phyloP scores from a whole-genome alignment of 2,329 filamentous ascomycete species.

The Colletotrichum sansevieriae region DNA sequence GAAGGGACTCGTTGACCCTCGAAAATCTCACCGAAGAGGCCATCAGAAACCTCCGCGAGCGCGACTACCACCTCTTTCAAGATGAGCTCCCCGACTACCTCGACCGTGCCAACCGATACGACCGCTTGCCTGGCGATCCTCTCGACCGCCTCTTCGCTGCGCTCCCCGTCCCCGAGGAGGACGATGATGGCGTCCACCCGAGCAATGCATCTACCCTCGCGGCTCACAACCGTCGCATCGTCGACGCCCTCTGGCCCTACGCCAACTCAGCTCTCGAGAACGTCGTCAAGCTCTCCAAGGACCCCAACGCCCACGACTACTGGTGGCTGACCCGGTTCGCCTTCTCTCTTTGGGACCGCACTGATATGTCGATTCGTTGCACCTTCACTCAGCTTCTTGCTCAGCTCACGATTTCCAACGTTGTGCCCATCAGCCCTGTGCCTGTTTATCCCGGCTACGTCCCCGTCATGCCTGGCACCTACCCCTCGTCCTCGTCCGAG shows the following conservation, averaged over 20 bases:
- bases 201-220: background rate
- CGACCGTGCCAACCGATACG: constrained; percentile 27
- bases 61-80: constrained; percentile 36
- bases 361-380: constrained; percentile 29
- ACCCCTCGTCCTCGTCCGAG: background rate
- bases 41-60: constrained; percentile 5
- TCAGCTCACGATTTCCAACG: constrained; percentile 6
- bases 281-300: constrained; percentile 13
- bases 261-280: constrained; percentile 34
- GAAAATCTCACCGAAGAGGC: background rate
- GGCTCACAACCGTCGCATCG: constrained; percentile 18
- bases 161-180: constrained; percentile 18
- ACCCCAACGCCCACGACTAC: constrained; percentile 20
- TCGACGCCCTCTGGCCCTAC: constrained; percentile 37
- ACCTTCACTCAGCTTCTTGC: constrained; percentile 36
- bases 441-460: background rate
- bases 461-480: background rate
- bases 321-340: constrained; percentile 38
- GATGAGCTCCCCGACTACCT: constrained; percentile 26
- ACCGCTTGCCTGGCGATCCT: constrained; percentile 29
- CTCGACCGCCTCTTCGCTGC: constrained; percentile 28
- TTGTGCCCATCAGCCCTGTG: background rate
- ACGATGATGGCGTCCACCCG: constrained; percentile 15
- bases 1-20: background rate
- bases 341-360: constrained; percentile 31